Base-by-base conservation (phyloP, 805 yeast genomes). In the Lipomyces orientalis region DNA sequence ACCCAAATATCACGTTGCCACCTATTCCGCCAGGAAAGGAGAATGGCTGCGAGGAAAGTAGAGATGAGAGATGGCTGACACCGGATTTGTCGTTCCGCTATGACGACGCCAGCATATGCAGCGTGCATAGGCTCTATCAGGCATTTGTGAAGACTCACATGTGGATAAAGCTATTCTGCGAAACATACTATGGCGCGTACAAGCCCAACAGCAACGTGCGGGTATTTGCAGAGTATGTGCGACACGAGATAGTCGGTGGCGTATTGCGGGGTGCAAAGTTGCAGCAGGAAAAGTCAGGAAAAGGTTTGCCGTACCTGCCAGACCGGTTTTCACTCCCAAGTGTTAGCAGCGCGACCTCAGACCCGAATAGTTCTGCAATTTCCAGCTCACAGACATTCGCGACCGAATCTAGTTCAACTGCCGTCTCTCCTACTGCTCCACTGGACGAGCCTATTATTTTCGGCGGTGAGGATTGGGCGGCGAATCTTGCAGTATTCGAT, bases 71-170 rank as follows among this genome's bases (percentile, higher is more conserved):
- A 22, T 63, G 71, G 68, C 55, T 58, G 1, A 12, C 9, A 1
- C 67, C 67, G 5, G 71, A 68, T 37, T 51, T 68, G 46, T 25
- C 71, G 10, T 68, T 68, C 52, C 59, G 39, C 8, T 68, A 68
- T 60, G 71, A 66, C 37, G 65, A 67, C 59, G 60, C 46, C 25
- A 60, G 62, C 52, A 37, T 67, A 12, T 56, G 62, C 25, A 61
- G 33, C 33, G 22, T 67, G 10, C 64, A 65, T n/a, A 37, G 71
- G 12, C 60, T 67, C 4, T 67, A 67, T 51, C 71, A 67, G 51
- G 68, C 71, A 3, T 60, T 67, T 39, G 64, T 67, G 16, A 64
- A 67, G 49, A 67, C 63, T 2, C 55, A 59, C 10, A 9, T 16
- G 29, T 64, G 67, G 58, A 54, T 67, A 12, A 55, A 55, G 31